A percentile compares a stretch with the other conserved stretches of the same genome.
phyloP scores from a whole-genome alignment of 306 rosid species.

The Senna siamea region DNA sequence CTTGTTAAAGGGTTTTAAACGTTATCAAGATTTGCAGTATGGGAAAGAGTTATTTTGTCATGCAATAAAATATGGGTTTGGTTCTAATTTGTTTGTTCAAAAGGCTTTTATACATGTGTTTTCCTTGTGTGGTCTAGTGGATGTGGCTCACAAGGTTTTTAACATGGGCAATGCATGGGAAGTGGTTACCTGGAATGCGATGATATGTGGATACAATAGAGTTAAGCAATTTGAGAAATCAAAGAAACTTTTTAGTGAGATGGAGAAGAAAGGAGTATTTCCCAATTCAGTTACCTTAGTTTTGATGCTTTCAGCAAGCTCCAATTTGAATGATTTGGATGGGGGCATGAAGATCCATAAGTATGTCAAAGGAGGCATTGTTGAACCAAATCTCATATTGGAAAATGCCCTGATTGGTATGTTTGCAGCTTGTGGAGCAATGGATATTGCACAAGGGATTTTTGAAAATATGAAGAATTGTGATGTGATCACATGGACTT shows the following conservation, averaged over 20 bases:
- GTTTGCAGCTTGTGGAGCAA: constrained; percentile 81
- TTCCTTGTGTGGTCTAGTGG: constrained; percentile 57
- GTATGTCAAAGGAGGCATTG: constrained; percentile 47
- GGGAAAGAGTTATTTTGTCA: constrained; percentile 71
- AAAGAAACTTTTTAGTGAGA: constrained; percentile 63
- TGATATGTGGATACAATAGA: constrained; percentile 80
- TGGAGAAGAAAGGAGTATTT: constrained; percentile 60
- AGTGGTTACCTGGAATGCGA: constrained; percentile 76
- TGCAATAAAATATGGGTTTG: constrained; percentile 68
- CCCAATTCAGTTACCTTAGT: constrained; percentile 80
- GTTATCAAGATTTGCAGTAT: constrained; percentile 39
- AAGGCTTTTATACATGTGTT: constrained; percentile 73
- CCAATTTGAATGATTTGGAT: constrained; percentile 78
- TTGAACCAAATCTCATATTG: constrained; percentile 59
- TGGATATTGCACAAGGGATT: constrained; percentile 62
- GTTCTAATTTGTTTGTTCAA: constrained; percentile 68
- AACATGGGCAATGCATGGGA: constrained; percentile 58
- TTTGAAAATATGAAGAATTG: constrained; percentile 65
- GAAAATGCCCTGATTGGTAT: constrained; percentile 79
- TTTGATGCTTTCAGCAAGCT: constrained; percentile 74
- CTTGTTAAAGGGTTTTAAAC: constrained; percentile 68
- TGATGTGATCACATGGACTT: constrained; percentile 95
- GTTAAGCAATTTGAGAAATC: constrained; percentile 62
- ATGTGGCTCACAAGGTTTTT: constrained; percentile 66
- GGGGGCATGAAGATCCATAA: constrained; percentile 58